These are phyloP conservation scores for Tolypocladium paradoxum DNA, from an alignment of 2,329 filamentous ascomycete species.

Conservation along the genomic window DNA sequence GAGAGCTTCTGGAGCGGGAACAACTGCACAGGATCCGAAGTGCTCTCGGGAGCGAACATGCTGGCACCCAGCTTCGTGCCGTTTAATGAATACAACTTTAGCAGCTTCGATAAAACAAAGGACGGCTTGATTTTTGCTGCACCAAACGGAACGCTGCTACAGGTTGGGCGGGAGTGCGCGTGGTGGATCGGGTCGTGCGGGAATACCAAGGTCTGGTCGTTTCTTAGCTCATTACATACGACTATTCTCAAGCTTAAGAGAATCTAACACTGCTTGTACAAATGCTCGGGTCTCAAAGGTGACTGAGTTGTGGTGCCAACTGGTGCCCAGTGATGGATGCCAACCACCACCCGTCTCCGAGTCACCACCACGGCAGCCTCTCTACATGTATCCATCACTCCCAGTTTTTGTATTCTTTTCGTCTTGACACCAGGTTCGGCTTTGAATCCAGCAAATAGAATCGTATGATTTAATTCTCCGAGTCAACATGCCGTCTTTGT, in stretches of 20 bases:
- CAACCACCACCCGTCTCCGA: no score
- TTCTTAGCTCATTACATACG: not conserved
- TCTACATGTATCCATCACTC: no score
- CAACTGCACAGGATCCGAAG: not conserved
- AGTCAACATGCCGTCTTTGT: not conserved
- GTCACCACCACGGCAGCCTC: no score
- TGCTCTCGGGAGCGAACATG: not conserved
- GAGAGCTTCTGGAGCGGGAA: not conserved
- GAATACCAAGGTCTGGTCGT: not conserved
- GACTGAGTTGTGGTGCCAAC: not conserved
- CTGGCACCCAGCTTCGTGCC: not conserved
- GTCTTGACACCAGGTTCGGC: not conserved
- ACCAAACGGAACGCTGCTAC: not conserved
- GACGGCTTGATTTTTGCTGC: not conserved
- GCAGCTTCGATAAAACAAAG: not conserved
- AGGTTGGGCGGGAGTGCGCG: not conserved
- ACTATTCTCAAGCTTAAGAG: not conserved
- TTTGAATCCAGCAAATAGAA: not conserved
- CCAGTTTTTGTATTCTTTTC: not conserved
- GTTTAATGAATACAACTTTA: not conserved
- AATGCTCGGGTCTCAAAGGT: not conserved
- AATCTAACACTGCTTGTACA: not conserved
- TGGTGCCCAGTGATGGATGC: no score
- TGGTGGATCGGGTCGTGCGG: conserved; percentile 1
- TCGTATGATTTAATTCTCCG: not conserved